Evolutionary conservation across 148 eudicot genomes (phyloP).

Genomic region (Silene conica): DNA sequence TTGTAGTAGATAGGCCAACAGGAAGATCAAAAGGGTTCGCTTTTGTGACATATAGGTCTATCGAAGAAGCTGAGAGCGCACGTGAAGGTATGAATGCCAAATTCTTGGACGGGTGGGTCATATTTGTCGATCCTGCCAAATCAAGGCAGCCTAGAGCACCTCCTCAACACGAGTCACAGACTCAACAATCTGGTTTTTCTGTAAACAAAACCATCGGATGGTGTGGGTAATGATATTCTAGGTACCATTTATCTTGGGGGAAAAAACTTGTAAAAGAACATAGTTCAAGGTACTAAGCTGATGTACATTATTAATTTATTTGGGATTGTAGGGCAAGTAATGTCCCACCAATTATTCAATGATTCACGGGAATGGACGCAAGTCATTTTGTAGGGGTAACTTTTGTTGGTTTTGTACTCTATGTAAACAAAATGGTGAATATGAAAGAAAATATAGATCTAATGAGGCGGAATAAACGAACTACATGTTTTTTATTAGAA

Average conservation of each 20-base stretch:
- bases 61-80: slow-evolving; percentile 91
- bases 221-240: slow-evolving; percentile 39
- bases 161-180: slow-evolving; percentile 39
- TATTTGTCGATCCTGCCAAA: slow-evolving; percentile 90
- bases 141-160: slow-evolving; percentile 65
- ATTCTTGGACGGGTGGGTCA: slow-evolving; percentile 96
- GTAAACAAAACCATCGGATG: slow-evolving; percentile 90
- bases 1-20: slow-evolving; percentile 55
- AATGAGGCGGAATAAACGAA: no score
- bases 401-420: neutral
- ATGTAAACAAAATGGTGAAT: no score
- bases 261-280: neutral
- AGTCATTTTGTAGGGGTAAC: no score
- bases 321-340: neutral
- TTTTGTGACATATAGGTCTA: slow-evolving; percentile 67
- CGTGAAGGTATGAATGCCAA: slow-evolving; percentile 77
- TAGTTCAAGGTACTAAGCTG: neutral
- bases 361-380: neutral
- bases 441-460: no score
- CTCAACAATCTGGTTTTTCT: slow-evolving; percentile 53
- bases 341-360: neutral
- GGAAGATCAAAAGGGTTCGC: slow-evolving; percentile 90
- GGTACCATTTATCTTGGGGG: no score
- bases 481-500: no score
- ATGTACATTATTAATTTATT: neutral